These are phyloP conservation scores for Oryza rufipogon DNA, from an alignment of 176 grass and related monocot species.

Conservation along the genomic window DNA sequence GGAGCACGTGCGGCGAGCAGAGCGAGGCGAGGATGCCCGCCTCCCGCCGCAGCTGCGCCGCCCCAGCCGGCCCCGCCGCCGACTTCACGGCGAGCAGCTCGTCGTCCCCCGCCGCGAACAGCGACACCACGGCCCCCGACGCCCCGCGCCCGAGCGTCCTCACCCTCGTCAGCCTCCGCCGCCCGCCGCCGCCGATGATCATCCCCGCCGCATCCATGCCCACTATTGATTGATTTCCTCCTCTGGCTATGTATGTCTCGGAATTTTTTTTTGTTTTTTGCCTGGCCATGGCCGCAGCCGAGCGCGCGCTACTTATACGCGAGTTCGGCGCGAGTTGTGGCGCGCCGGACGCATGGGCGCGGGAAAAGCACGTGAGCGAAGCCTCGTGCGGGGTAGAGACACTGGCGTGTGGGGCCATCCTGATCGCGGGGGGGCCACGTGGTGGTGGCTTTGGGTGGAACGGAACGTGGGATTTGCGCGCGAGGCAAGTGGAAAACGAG, in stretches of 20 bases:
- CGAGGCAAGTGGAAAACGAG: constrained; percentile 36
- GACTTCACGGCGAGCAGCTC: constrained; percentile 79
- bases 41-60: constrained; percentile 56
- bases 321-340: constrained; percentile 42
- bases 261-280: not conserved
- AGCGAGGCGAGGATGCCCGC: constrained; percentile 65
- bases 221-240: not conserved
- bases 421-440: constrained; percentile 8
- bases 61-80: constrained; percentile 26
- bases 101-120: constrained; percentile 34
- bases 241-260: not conserved
- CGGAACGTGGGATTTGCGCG: constrained; percentile 33
- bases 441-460: not conserved
- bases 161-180: constrained; percentile 39
- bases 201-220: not conserved
- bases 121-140: constrained; percentile 62
- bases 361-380: constrained; percentile 45
- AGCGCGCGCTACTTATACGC: constrained; percentile 37
- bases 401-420: constrained; percentile 45
- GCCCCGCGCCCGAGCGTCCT: constrained; percentile 62
- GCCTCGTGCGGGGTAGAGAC: not conserved
- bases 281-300: not conserved
- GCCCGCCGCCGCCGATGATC: constrained; percentile 21
- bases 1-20: constrained; percentile 67
- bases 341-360: constrained; percentile 18